These are phyloP conservation scores for Polytolypa hystricis DNA, from an alignment of 2,329 filamentous ascomycete genomes.

Conservation along the genomic window DNA sequence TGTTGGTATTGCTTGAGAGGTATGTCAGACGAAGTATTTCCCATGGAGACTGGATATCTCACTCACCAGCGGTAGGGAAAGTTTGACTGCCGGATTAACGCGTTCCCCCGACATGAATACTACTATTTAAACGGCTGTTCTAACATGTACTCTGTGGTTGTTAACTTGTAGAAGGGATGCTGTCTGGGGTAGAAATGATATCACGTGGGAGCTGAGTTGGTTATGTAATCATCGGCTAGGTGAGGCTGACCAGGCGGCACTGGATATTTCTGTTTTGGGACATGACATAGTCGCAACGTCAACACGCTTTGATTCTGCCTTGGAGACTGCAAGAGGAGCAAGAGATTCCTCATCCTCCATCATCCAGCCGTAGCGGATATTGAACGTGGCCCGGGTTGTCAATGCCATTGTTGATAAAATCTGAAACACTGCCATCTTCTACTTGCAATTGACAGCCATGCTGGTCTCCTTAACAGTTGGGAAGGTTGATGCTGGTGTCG, in stretches of 20 bases:
- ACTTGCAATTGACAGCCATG: constrained; percentile 47
- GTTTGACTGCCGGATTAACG: constrained; percentile 37
- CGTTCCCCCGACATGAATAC: constrained; percentile 10
- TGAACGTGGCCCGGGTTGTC: too few relatives aligned
- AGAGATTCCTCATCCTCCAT: too few relatives aligned
- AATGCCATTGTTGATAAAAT: constrained; percentile 3
- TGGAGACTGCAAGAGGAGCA: too few relatives aligned
- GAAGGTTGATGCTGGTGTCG: constrained; percentile 98
- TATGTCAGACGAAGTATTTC: not conserved
- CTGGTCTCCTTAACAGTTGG: constrained; percentile 95
- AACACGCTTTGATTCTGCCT: too few relatives aligned
- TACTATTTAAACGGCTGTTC: too few relatives aligned
- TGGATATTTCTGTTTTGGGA: not conserved
- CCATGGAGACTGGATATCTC: not conserved
- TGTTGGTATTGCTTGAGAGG: constrained; percentile 68
- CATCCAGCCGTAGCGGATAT: too few relatives aligned
- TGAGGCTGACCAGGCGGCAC: constrained; percentile 1
- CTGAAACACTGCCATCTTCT: not conserved
- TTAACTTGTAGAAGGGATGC: too few relatives aligned
- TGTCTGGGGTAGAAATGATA: too few relatives aligned
- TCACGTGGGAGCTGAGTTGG: too few relatives aligned
- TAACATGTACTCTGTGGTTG: not conserved
- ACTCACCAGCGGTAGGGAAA: constrained; percentile 50
- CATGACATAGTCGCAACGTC: too few relatives aligned
- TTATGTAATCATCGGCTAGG: too few relatives aligned